Evolutionary conservation across 345 rosid species (phyloP).

Genomic region (Passiflora organensis): DNA sequence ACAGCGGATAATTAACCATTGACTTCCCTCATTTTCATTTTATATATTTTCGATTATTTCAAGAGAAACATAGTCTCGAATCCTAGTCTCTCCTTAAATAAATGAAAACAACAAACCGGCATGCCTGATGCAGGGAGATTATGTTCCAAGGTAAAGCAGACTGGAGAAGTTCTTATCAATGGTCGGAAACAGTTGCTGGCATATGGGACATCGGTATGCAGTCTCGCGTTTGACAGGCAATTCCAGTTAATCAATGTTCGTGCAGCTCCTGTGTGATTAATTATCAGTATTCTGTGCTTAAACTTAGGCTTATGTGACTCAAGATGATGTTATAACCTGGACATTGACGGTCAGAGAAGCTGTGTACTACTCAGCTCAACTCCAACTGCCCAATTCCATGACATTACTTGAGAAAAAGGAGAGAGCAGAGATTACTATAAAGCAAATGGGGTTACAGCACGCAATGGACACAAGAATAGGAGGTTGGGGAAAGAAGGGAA

Average conservation of each 20-base stretch:
- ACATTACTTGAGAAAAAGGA: constrained; percentile 1
- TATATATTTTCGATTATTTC: too few relatives aligned
- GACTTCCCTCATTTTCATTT: too few relatives aligned
- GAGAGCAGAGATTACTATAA: constrained; percentile 9
- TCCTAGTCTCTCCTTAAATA: too few relatives aligned
- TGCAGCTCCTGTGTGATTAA: too few relatives aligned
- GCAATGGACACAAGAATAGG: constrained; percentile 9
- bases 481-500: constrained; percentile 2
- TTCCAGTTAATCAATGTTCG: too few relatives aligned
- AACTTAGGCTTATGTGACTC: constrained; percentile 13
- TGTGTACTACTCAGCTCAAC: constrained; percentile 11
- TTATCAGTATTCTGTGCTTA: too few relatives aligned
- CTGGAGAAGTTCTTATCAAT: constrained; percentile 7
- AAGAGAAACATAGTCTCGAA: too few relatives aligned
- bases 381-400: constrained; percentile 11
- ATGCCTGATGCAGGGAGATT: constrained; percentile 8
- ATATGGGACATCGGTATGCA: constrained; percentile 10
- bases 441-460: constrained; percentile 11
- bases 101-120: too few relatives aligned
- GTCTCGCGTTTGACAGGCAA: too few relatives aligned
- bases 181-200: constrained; percentile 7
- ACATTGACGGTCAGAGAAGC: constrained; percentile 16
- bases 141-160: constrained; percentile 2
- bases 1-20: too few relatives aligned
- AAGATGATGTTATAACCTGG: constrained; percentile 10